Evolutionary conservation across 2,329 filamentous ascomycete species (phyloP).

Genomic region (Colletotrichum cuscutae): DNA sequence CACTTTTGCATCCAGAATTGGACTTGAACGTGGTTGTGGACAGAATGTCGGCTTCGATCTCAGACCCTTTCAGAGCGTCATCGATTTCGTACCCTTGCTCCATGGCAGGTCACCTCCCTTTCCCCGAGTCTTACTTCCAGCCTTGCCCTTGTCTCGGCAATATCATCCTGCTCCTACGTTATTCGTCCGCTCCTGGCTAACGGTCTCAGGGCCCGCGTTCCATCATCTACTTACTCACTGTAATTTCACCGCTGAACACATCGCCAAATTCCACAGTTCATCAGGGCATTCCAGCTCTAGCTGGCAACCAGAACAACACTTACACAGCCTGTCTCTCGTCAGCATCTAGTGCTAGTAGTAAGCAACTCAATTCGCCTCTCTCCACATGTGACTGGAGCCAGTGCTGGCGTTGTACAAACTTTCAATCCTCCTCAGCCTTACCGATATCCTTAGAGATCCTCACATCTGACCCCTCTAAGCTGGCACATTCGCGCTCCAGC

Average conservation of each 20-base stretch:
- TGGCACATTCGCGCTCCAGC: neutral
- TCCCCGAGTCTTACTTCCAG: neutral
- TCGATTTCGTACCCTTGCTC: neutral
- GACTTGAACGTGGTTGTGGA: neutral
- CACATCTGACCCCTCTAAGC: neutral
- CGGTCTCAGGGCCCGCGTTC: neutral
- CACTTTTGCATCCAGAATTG: neutral
- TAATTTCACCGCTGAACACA: neutral
- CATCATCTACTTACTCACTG: neutral
- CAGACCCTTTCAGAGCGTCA: neutral
- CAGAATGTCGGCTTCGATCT: neutral
- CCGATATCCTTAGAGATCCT: neutral
- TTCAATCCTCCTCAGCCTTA: neutral
- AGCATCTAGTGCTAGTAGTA: neutral
- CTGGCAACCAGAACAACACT: neutral
- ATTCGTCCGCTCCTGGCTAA: neutral
- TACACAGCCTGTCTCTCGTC: neutral
- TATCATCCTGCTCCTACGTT: neutral
- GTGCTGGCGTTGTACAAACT: neutral
- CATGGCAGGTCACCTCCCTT: neutral
- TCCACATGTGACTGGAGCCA: neutral
- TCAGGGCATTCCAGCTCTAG: neutral
- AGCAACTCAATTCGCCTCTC: neutral
- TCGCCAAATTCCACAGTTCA: neutral
- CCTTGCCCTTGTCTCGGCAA: neutral